Percentiles rank a stretch among this genome's conserved stretches.
Conservation (phyloP, 345 rosid genomes). For the Brassica napus region DNA sequence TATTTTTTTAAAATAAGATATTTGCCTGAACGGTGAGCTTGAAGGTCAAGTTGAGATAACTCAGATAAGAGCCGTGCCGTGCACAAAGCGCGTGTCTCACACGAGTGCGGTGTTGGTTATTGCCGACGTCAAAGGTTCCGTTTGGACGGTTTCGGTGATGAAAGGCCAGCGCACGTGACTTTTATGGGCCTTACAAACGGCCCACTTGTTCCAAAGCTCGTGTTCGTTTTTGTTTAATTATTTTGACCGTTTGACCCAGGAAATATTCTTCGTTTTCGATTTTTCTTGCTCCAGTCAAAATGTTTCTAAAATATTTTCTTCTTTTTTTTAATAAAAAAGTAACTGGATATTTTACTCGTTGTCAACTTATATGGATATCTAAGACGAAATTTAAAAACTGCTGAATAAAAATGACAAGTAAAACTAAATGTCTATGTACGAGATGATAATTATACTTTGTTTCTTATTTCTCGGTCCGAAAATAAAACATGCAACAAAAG, state of each 20-base stretch:
- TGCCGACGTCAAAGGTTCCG: slow-evolving; percentile 23
- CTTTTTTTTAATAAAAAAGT: not conserved
- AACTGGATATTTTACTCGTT: not conserved
- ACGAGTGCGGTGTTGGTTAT: slow-evolving; percentile 28
- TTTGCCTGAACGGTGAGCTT: slow-evolving; percentile 31
- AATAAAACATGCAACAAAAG: not conserved
- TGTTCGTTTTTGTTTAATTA: not conserved
- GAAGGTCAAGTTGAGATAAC: slow-evolving; percentile 32
- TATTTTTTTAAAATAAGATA: not conserved
- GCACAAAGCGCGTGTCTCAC: slow-evolving; percentile 25
- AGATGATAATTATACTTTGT: not conserved
- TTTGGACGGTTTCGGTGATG: slow-evolving; percentile 39
- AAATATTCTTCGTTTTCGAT: slow-evolving; percentile 26
- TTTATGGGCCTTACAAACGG: slow-evolving; percentile 23
- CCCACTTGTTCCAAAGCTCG: slow-evolving; percentile 20
- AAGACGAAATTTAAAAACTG: not conserved
- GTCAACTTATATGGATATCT: not conserved
- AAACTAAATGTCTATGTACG: not conserved
- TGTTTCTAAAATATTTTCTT: not conserved
- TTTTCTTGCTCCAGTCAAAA: slow-evolving; percentile 19
- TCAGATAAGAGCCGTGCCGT: slow-evolving; percentile 16
- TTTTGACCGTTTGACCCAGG: slow-evolving; percentile 27
- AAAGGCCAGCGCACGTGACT: slow-evolving; percentile 31
- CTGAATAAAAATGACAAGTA: not conserved
- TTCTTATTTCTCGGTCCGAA: not conserved